Evolutionary conservation across 495 filamentous ascomycete species (phyloP), one percentile per base, ranked within the genome.

Genomic region (Penicillium goetzii): DNA sequence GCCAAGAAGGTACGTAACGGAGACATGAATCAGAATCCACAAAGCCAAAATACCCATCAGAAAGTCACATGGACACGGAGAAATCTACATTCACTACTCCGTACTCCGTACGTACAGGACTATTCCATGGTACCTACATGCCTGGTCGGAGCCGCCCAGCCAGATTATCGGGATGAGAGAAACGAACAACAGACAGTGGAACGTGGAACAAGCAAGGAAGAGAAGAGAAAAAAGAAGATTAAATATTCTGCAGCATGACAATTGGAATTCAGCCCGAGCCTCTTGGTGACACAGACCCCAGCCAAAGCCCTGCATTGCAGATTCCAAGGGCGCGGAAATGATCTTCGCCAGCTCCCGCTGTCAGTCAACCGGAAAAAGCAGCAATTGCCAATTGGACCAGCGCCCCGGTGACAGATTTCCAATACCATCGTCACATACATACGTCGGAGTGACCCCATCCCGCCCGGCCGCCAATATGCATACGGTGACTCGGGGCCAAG

Each of bases 291-390:
- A 26, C 56, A 61, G 59, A 51, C 12, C 36, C 61, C 58, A 45
- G 57, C 56, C 43, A 11, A 47, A 63, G 59, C 61, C 61, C 65
- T 67, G 59, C 63, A 72, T 72, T 58, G 51, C 63, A 52, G 52
- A 63, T 59, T 62, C 61, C 65, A 54, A 26, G 60, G 54, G 47
- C 30, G 50, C 51, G 63, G 61, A 49, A 62, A 68, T 57, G 49
- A 71, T 68, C 65, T 64, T 68, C 67, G 52, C 54, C 54, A 41
- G 60, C 49, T 63, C 62, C 65, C 63, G 68, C 70, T 71, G 70
- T 68, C 63, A 70, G 34, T 63, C 57, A 59, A 60, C 63, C 61
- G 38, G 65, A 40, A 59, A 59, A 59, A 52, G 38, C 49, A 64
- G 47, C 58, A 66, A 61, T 50, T 57, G 51, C 40, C 58, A 66